A percentile compares a stretch with the other conserved stretches of the same genome.
These are phyloP conservation scores for Olyra latifolia DNA, from an alignment of 176 grass and related monocot species.

Conservation along the genomic window DNA sequence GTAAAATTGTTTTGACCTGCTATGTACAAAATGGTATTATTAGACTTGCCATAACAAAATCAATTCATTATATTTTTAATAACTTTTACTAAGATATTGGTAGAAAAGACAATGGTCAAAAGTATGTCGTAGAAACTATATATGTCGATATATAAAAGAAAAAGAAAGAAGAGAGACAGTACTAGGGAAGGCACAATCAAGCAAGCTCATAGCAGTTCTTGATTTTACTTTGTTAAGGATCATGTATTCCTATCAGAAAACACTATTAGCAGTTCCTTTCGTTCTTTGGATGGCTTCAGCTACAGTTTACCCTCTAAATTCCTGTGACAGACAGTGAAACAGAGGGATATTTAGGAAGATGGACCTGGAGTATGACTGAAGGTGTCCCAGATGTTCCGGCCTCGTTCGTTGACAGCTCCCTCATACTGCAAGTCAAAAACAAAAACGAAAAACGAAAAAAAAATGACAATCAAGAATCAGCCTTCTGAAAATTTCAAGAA, in stretches of 20 bases:
- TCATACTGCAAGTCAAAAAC: slow-evolving; percentile 40
- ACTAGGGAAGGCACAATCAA: too few relatives aligned
- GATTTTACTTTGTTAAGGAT: not conserved
- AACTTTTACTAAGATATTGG: too few relatives aligned
- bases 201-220: not conserved
- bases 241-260: not conserved
- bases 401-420: slow-evolving; percentile 44
- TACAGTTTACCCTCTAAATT: not conserved
- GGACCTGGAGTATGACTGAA: slow-evolving; percentile 51
- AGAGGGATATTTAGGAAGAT: not conserved
- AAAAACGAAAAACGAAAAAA: not conserved
- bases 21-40: too few relatives aligned
- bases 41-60: too few relatives aligned
- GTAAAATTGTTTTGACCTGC: too few relatives aligned
- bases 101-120: too few relatives aligned
- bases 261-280: not conserved
- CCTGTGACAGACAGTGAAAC: not conserved
- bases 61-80: too few relatives aligned
- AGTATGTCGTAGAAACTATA: too few relatives aligned
- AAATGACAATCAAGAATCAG: not conserved
- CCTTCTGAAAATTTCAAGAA: not conserved
- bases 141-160: too few relatives aligned
- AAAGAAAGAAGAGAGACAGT: too few relatives aligned
- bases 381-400: slow-evolving; percentile 66
- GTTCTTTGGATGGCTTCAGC: not conserved